Evolutionary conservation across 257 asterid species (phyloP), one percentile per base, ranked within the genome.

Genomic region (Solanum paucissectum): DNA sequence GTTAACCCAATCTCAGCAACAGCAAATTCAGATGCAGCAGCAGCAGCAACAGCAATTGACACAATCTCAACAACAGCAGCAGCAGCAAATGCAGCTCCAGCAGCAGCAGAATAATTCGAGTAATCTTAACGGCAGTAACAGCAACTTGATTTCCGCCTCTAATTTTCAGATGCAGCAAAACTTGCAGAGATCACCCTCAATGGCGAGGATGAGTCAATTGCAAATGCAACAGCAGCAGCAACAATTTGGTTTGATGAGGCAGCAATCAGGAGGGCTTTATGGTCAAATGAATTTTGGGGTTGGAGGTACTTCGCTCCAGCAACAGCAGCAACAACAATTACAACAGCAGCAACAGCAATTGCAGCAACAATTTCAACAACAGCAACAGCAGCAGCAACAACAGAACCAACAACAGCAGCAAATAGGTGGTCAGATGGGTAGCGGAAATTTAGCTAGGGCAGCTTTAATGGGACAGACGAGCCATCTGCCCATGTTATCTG

Each of bases 391-490:
- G 25, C 93, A 90, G 44, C 94, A 90, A 11, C 94, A 85, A 12
- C 91, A 87, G 34, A 93, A 91, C 33, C 91, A 89, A 60, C 93
- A 91, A 29, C 89, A 88, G 69, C 90, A 88, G 83, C 94, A 90
- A 69, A 88, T 88, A 25, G 86, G 86, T 34, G 90, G 88, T 85
- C 95, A 91, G 90, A 90, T 94, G 87, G 94, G 94, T 86, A 91
- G 90, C 82, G 95, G 95, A 75, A 94, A 91, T 91, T 89, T 95
- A 88, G 74, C 94, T 34, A 90, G 98, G 89, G 90, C 98, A 21
- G 94, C 93, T 14, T 87, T 93, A 91, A 90, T 95, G 95, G 98
- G 96, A 83, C 99, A 93, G 90, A 92, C 96, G 8, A 95, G 97
- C 72, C 95, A 93, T 72, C 92, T 97, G 73, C 94, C 98, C 4